Percentiles rank a stretch among this genome's conserved stretches.
These are phyloP conservation scores for Epichloe bromicola DNA, from an alignment of 2,329 filamentous ascomycete species.

Conservation along the genomic window DNA sequence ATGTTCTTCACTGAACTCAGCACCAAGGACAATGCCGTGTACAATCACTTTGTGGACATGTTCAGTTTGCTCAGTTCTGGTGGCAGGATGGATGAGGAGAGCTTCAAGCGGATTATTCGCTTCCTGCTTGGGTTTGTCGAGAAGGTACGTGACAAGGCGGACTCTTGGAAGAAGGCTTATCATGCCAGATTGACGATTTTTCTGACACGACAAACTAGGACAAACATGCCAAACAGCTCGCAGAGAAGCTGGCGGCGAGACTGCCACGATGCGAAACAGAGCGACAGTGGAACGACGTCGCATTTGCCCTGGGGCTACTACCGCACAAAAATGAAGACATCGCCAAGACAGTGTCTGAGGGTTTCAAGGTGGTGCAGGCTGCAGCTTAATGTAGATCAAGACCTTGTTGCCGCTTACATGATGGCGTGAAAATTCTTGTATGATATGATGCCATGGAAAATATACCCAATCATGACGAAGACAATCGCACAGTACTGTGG, in stretches of 20 bases:
- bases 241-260: constrained; percentile 81
- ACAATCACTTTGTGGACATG: constrained; percentile 99
- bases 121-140: constrained; percentile 95
- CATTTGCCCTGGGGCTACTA: constrained; percentile 76
- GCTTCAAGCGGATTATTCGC: constrained; percentile 74
- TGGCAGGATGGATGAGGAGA: constrained; percentile 66
- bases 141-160: constrained; percentile 50
- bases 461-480: too few relatives aligned
- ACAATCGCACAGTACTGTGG: too few relatives aligned
- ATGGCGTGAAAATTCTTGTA: not conserved
- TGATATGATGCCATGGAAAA: not conserved
- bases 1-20: constrained; percentile 99
- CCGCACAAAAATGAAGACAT: constrained; percentile 93
- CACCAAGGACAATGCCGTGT: constrained; percentile 96
- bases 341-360: constrained; percentile 58
- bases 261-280: constrained; percentile 80
- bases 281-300: constrained; percentile 94
- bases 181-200: constrained; percentile 8
- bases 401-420: not conserved
- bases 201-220: constrained; percentile 44
- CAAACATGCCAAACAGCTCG: constrained; percentile 89
- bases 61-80: constrained; percentile 86
- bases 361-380: constrained; percentile 59
- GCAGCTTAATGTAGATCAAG: constrained; percentile 32
- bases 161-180: constrained; percentile 6